phyloP scores from a whole-genome alignment of 306 rosid species.

The Leucaena leucocephala region DNA sequence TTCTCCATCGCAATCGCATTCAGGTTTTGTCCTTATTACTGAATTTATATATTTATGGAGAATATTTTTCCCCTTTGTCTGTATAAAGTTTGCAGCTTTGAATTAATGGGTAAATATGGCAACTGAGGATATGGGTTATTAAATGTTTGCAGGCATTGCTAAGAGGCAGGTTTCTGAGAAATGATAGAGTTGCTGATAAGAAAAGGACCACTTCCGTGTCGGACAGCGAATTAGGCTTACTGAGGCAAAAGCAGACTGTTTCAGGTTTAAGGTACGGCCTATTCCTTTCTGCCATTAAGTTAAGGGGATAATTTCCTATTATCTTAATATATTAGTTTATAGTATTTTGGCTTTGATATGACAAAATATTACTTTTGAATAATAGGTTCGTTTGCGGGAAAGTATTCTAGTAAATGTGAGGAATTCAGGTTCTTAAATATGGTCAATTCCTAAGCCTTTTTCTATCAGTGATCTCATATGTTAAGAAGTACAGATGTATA shows the following conservation, averaged over 20 bases:
- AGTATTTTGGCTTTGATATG: background rate
- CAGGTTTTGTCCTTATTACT: conserved; percentile 63
- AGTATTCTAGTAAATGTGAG: background rate
- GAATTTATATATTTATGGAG: background rate
- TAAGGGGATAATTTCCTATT: background rate
- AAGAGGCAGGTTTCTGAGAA: conserved; percentile 90
- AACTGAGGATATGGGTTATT: conserved; percentile 20
- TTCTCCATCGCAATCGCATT: conserved; percentile 94
- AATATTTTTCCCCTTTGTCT: conserved; percentile 14
- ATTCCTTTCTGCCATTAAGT: conserved; percentile 16
- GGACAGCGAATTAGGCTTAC: conserved; percentile 83
- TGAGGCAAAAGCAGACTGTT: conserved; percentile 81
- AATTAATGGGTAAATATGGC: background rate
- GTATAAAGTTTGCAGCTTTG: conserved; percentile 18
- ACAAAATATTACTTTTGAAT: background rate
- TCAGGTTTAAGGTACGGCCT: conserved; percentile 78
- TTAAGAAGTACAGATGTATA: background rate
- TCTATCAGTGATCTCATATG: background rate
- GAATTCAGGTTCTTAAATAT: background rate
- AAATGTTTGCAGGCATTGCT: conserved; percentile 77
- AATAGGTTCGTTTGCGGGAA: background rate
- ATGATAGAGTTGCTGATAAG: conserved; percentile 63
- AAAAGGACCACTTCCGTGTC: conserved; percentile 72
- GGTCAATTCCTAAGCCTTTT: background rate
- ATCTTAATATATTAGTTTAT: background rate